Percentiles rank a stretch among this genome's conserved stretches.
These are phyloP conservation scores for Spathaspora girioi DNA, from an alignment of 805 yeast genomes.

Conservation along the genomic window DNA sequence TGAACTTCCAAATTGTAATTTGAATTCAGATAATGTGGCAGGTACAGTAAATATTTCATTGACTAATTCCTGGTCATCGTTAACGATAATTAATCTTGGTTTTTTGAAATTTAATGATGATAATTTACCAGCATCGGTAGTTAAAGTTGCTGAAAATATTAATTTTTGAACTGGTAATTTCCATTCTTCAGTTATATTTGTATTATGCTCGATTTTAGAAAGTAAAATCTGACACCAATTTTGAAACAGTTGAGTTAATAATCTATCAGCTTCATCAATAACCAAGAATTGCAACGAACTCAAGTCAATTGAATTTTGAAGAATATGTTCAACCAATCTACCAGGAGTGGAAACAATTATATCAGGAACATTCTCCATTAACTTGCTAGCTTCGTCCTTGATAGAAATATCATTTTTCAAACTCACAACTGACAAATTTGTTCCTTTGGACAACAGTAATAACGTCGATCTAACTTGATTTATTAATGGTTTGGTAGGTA, in stretches of 20 bases:
- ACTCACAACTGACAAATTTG: slow-evolving; percentile 60
- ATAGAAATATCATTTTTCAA: slow-evolving; percentile 50
- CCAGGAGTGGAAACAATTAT: slow-evolving; percentile 74
- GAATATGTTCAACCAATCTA: slow-evolving; percentile 72
- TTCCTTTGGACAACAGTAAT: slow-evolving; percentile 57
- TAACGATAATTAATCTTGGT: slow-evolving; percentile 76
- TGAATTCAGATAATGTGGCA: slow-evolving; percentile 43
- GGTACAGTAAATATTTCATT: slow-evolving; percentile 65
- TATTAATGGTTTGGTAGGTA: slow-evolving; percentile 88
- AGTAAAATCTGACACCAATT: slow-evolving; percentile 77
- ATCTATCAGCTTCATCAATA: slow-evolving; percentile 79
- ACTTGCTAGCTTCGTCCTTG: slow-evolving; percentile 59
- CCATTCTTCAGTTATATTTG: slow-evolving; percentile 30
- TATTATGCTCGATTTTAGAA: slow-evolving; percentile 22
- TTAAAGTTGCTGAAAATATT: slow-evolving; percentile 88
- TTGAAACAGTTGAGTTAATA: slow-evolving; percentile 85
- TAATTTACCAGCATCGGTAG: slow-evolving; percentile 87
- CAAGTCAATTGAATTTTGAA: slow-evolving; percentile 41
- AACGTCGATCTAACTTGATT: slow-evolving; percentile 75
- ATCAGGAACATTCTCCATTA: slow-evolving; percentile 54
- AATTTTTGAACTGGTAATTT: slow-evolving; percentile 50
- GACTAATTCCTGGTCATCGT: slow-evolving; percentile 45
- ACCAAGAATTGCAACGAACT: slow-evolving; percentile 57
- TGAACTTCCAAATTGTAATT: slow-evolving; percentile 35
- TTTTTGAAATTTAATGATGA: slow-evolving; percentile 62